Evolutionary conservation across 805 yeast species (phyloP), one percentile per base, ranked within the genome.

Genomic region (Suhomyces canberraensis): DNA sequence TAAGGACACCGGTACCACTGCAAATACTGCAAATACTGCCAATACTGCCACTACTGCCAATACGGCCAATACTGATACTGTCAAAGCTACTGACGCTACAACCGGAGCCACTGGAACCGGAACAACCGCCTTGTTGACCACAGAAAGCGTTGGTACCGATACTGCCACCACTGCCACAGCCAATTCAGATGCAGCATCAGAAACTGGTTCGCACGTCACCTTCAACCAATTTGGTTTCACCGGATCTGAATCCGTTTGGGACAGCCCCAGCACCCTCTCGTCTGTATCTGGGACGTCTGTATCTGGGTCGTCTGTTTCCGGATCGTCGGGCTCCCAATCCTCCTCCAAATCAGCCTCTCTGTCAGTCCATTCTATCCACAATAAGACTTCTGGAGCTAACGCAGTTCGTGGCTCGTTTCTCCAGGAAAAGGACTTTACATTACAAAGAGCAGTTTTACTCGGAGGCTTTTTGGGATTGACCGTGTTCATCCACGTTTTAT

Each of bases 181-280:
- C 1, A 39, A 35, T 8, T 37, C 33, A 3, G 37, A 29, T 15
- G 41, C 52, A 2, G 35, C 34, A 3, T 31, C 42, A 14, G 36
- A 25, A 11, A 36, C 41, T 11, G 39, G 52, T 1, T 37, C 19
- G 3, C 33, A 26, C 8, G 59, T 39, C 18, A 45, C 63, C 5
- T 66, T 52, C 50, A 67, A 67, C 49, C 64, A 64, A 41, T 66
- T 61, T 58, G 73, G 73, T 1, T 67, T 66, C 45, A 61, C 67
- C 4, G 73, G 73, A 1, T 44, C 58, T 1, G 68, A 67, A 43
- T 56, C 64, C 0, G 41, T 40, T 3, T 67, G 73, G 73, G 45
- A 40, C 15, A 56, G 51, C 3, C 29, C 50, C 11, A 24, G 34
- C 13, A 35, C 39, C 16, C 20, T 29, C n/a, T 16, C 22, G 4